Base-by-base conservation (phyloP, 768 basidiomycete genomes). In the Vararia minispora region DNA sequence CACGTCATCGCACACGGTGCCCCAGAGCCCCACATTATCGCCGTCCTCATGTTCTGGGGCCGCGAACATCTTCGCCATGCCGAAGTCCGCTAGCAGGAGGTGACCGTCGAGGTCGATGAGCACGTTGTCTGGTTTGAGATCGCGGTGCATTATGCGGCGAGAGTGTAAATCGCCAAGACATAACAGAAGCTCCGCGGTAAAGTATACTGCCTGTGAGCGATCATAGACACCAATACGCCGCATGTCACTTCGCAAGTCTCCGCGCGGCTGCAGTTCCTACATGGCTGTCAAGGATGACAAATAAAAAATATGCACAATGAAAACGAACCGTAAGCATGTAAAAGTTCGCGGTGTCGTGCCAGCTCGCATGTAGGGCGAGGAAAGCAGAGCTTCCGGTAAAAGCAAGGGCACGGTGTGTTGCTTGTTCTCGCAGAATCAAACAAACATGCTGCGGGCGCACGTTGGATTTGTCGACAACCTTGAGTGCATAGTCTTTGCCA, bases 31-130 rank as follows among this genome's bases (percentile, higher is more conserved):
- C n/a, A n/a, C n/a, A n/a, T n/a, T n/a, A n/a, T n/a, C n/a, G n/a
- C n/a, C n/a, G n/a, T n/a, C n/a, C n/a, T n/a, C n/a, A n/a, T n/a
- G n/a, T n/a, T n/a, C n/a, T n/a, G n/a, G n/a, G n/a, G n/a, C n/a
- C n/a, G n/a, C 12, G 40, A 62, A 60, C 40, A 57, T 53, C 24
- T 56, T 56, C n/a, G 56, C 56, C 1, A 60, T 49, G 13, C 70
- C 71, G 40, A 71, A 72, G 48, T 72, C 71, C 7, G 66, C 69
- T 14, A 72, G 55, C 13, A 71, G 63, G 35, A 68, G 58, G 47
- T 71, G 71, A 2, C 69, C 71, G 33, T 61, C 57, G 7, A 52
- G 49, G 26, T 62, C 61, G 34, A 72, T 61, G 16, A 72, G 61
- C 42, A 70, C 58, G 50, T 62, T 62, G 42, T 68, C 67, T 5